Base-by-base conservation (phyloP, 768 basidiomycete genomes). In the Ramaria sp. region DNA sequence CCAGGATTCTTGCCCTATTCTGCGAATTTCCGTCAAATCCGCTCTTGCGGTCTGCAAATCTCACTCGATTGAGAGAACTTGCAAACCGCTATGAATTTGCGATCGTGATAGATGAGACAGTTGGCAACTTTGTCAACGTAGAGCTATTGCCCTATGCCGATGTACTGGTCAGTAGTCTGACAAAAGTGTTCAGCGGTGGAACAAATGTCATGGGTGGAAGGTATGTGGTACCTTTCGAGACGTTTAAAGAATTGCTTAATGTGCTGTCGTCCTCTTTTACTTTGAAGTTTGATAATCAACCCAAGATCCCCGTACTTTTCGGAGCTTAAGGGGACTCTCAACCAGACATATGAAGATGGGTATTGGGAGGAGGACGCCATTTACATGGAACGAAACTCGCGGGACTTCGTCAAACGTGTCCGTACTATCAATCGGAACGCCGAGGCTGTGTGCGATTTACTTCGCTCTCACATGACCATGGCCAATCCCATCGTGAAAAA, bases 11-110 rank as follows among this genome's bases (percentile, higher is more conserved):
- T 5, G 72, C 77, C 0, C 67, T 80, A 31, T 78, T 73, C 63
- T 75, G 74, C 65, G 79, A 80, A 62, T 75, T 77, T 67, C 77
- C 79, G 0, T 74, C 74, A 1, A 80, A 80, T 63, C 79, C 79
- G 2, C 70, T 79, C n/a, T 67, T 80, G 5, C 67, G 74, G 13
- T 72, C 73, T 45, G 72, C 75, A 4, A 72, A 78, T 57, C 66
- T 80, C 7, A 61, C 60, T 17, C 59, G 64, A 20, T 64, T 80
- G 27, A 62, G 76, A 34, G 62, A 68, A 50, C 68, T 80, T 6
- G 76, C 78, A 5, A 73, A 80, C 59, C 59, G 72, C 58, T 74
- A 73, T 54, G 73, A 72, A 1, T 78, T 79, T 63, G 64, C 73
- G 39, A 71, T 80, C 48, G 72, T 80, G 19, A 70, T 79, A 33